Evolutionary conservation across 257 asterid species (phyloP).

Genomic region (Avicennia marina): DNA sequence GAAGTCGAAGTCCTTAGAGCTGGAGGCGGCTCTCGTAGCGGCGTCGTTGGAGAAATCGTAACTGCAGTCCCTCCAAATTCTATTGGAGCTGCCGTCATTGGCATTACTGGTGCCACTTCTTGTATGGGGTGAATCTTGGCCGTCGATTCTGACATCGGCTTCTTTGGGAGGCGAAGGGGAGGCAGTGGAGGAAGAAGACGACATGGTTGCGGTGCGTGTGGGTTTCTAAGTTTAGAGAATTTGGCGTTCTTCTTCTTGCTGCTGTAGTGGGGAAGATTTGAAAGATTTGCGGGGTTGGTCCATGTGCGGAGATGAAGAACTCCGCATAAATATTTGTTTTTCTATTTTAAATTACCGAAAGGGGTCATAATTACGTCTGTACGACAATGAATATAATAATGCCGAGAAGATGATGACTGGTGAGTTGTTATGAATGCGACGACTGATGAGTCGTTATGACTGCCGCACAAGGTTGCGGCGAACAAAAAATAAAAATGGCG

Average conservation of each 20-base stretch:
- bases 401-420: conserved; percentile 10
- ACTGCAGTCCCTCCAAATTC: conserved; percentile 36
- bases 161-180: conserved; percentile 29
- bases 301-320: conserved; percentile 16
- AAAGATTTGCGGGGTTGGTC: conserved; percentile 26
- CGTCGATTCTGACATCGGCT: conserved; percentile 7
- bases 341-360: not conserved
- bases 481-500: no score
- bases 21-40: conserved; percentile 39
- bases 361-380: not conserved
- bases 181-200: conserved; percentile 28
- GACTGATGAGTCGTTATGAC: no score
- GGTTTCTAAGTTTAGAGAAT: conserved; percentile 24
- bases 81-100: conserved; percentile 9
- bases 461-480: no score
- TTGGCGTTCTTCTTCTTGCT: conserved; percentile 27
- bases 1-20: conserved; percentile 43
- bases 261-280: conserved; percentile 19
- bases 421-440: no score
- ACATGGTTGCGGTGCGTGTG: not conserved
- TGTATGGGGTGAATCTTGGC: conserved; percentile 14
- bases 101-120: no score
- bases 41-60: conserved; percentile 55
- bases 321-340: not conserved
- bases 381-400: conserved; percentile 13